Evolutionary conservation across 371 early-diverging fungal genomes (phyloP), one percentile per base, ranked within the genome.

Genomic region (Mortierella sp.): DNA sequence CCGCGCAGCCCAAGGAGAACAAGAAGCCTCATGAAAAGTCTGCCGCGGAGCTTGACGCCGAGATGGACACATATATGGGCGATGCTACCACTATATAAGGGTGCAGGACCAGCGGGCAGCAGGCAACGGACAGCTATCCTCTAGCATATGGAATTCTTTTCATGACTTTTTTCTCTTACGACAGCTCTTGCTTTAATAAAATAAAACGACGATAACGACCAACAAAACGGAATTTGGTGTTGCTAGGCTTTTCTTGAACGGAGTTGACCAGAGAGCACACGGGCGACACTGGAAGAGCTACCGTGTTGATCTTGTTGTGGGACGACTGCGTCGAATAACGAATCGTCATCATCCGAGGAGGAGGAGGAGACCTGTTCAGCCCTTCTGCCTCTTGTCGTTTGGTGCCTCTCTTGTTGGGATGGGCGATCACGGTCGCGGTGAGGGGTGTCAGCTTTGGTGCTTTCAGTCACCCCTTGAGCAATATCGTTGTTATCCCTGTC

Each of bases 61-160:
- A 82, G 66, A 82, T 82, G 83, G 83, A 82, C 64, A 74, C 83
- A 34, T 82, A 82, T 44, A 82, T 82, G 83, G 83, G 75, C 22
- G 83, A 82, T 19, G 83, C 74, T 34, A 58, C 58, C 34, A 8
- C 34, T 22, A 8, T 58, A 37, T 58, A 58, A 58, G 37, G n/a
- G n/a, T n/a, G n/a, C n/a, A n/a, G n/a, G 6, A 58, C 34, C 58
- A 1, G 3, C 58, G 29, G 58, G 31, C 58, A 19, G 37, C 34
- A 26, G 31, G 58, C 22, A 14, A 22, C 19, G 19, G 29, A 19
- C 31, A 7, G 24, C 24, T 3, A 13, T 40, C 26, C 64, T 11
- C 29, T 8, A 14, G 41, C 41, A 40, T 64, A 22, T 24, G n/a
- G 11, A n/a, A n/a, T 24, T 24, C 10, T 64, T 64, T 64, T 64